These are phyloP conservation scores for Nitzschia sp. DNA, from an alignment of 108 stramenopile genomes.

Conservation along the genomic window DNA sequence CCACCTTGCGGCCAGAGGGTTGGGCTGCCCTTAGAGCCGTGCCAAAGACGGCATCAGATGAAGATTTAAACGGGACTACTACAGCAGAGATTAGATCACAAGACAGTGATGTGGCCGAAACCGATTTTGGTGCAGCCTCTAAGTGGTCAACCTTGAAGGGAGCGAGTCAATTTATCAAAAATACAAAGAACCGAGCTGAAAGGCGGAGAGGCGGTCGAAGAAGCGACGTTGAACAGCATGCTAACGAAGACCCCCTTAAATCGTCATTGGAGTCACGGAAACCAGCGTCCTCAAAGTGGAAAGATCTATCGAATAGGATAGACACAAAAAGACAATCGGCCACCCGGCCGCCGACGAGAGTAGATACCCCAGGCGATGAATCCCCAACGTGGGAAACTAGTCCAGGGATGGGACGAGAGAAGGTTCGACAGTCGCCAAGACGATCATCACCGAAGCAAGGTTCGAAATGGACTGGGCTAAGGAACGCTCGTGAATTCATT, in stretches of 20 bases:
- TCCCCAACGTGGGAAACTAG: too few species aligned
- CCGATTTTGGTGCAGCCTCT: not conserved
- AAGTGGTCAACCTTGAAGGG: not conserved
- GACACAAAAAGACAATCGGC: not conserved
- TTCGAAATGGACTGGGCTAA: constrained; percentile 10
- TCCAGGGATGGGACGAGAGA: too few species aligned
- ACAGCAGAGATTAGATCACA: too few species aligned
- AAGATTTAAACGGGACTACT: too few species aligned
- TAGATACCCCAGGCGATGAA: not conserved
- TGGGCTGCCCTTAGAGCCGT: too few species aligned
- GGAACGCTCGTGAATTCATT: constrained; percentile 16
- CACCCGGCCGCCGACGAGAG: not conserved
- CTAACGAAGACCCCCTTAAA: too few species aligned
- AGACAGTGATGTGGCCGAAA: too few species aligned
- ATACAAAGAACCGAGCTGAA: not conserved
- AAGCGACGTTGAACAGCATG: not conserved
- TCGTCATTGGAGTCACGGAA: not conserved
- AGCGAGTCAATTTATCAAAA: constrained; percentile 4
- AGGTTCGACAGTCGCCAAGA: too few species aligned
- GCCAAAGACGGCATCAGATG: too few species aligned
- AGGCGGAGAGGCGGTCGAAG: not conserved
- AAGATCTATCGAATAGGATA: not conserved
- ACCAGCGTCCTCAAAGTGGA: constrained; percentile 9
- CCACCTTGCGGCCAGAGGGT: too few species aligned
- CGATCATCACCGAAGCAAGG: not conserved